Evolutionary conservation across 805 yeast species (phyloP).

Genomic region (Zygosaccharomyces kombuchaensis): DNA sequence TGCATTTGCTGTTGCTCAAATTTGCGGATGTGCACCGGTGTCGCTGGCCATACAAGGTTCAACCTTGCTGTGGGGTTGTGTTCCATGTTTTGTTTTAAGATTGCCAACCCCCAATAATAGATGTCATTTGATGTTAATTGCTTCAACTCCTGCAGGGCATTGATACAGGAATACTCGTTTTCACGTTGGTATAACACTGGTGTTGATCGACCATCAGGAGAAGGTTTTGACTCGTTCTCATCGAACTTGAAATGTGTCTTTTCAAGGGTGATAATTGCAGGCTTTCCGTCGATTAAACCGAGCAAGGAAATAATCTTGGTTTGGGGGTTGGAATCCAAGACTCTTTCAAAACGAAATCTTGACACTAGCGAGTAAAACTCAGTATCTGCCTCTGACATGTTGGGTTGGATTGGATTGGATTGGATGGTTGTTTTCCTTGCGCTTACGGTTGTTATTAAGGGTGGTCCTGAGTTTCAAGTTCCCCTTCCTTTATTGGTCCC

Average conservation of each 20-base stretch:
- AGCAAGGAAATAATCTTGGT: conserved; percentile 61
- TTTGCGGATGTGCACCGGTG: conserved; percentile 76
- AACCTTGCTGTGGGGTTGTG: conserved; percentile 59
- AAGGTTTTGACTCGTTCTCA: conserved; percentile 18
- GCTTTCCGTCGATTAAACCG: conserved; percentile 56
- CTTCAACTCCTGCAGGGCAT: conserved; percentile 27
- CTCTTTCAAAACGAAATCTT: conserved; percentile 43
- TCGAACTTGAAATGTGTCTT: conserved; percentile 57
- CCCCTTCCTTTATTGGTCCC: not conserved
- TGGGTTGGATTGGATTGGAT: not conserved
- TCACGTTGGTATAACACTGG: conserved; percentile 12
- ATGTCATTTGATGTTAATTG: conserved; percentile 70
- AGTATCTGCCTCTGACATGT: conserved; percentile 16
- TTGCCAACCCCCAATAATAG: conserved; percentile 73
- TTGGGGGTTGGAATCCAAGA: conserved; percentile 59
- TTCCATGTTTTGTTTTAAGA: conserved; percentile 45
- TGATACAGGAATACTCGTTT: conserved; percentile 26
- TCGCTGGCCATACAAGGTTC: conserved; percentile 84
- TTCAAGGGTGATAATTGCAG: conserved; percentile 70
- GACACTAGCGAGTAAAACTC: conserved; percentile 25
- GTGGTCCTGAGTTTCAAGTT: not conserved
- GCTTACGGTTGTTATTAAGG: not conserved
- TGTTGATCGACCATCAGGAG: conserved; percentile 9
- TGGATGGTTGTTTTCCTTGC: not conserved
- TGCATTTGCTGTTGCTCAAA: conserved; percentile 58